Evolutionary conservation across 2,329 filamentous ascomycete genomes (phyloP).

Genomic region (Geosmithia flava): DNA sequence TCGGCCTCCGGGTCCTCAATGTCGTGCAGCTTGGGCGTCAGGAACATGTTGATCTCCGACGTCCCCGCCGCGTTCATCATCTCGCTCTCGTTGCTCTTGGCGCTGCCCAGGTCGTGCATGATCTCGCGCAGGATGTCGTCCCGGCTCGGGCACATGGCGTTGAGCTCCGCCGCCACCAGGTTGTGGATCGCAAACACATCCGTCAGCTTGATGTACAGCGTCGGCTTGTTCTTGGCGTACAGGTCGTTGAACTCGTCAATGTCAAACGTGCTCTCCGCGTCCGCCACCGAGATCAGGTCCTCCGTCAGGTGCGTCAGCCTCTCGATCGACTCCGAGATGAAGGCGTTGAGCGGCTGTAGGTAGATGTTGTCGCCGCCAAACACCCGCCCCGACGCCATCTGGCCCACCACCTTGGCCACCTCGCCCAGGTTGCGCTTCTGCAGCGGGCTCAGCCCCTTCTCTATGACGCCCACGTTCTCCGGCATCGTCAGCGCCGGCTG

Average conservation of each 20-base stretch:
- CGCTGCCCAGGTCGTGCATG: constrained; percentile 85
- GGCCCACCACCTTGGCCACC: constrained; percentile 81
- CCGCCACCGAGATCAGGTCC: constrained; percentile 68
- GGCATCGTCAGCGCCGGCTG: constrained; percentile 81
- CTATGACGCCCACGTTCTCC: constrained; percentile 85
- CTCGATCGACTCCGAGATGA: constrained; percentile 74
- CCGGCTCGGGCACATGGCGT: constrained; percentile 61
- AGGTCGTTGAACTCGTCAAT: constrained; percentile 99
- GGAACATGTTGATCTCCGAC: constrained; percentile 79
- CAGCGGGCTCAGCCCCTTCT: constrained; percentile 75
- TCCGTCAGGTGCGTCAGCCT: constrained; percentile 65
- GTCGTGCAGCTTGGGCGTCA: constrained; percentile 82
- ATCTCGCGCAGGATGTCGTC: constrained; percentile 88
- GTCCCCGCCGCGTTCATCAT: constrained; percentile 80
- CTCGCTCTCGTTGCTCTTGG: constrained; percentile 92
- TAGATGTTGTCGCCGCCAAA: constrained; percentile 96
- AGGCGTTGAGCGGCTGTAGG: constrained; percentile 86
- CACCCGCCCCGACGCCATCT: constrained; percentile 75
- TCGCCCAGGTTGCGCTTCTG: constrained; percentile 89
- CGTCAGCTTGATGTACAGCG: constrained; percentile 97
- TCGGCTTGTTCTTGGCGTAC: constrained; percentile 91
- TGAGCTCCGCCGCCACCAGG: constrained; percentile 68
- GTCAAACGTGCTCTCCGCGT: constrained; percentile 86
- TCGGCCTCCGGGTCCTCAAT: constrained; percentile 88
- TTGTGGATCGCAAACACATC: constrained; percentile 96